Percentiles rank a stretch among this genome's conserved stretches.
phyloP scores from a whole-genome alignment of 192 early-diverging fungal species.

The Lunasporangiospora selenospora region DNA sequence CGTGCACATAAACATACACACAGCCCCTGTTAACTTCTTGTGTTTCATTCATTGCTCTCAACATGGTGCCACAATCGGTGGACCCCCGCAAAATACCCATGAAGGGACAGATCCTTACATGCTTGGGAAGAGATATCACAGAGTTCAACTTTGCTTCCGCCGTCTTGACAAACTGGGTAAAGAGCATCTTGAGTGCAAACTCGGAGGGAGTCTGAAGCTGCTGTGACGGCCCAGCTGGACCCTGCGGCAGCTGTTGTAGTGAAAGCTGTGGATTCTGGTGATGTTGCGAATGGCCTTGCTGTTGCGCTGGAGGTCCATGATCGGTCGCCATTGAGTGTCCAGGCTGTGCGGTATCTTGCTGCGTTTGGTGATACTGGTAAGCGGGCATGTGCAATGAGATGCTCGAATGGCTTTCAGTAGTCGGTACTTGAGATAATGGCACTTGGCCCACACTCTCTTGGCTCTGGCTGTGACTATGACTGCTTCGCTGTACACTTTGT shows the following conservation, averaged over 20 bases:
- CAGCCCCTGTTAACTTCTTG: neutral
- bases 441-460: constrained; percentile 39
- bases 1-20: neutral
- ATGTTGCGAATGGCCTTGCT: no score
- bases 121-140: constrained; percentile 42
- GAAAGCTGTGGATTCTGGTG: neutral
- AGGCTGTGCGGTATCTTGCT: constrained; percentile 28
- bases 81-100: neutral
- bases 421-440: no score
- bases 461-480: constrained; percentile 41
- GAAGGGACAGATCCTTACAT: neutral
- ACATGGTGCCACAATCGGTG: neutral
- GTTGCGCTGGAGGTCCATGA: no score
- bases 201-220: constrained; percentile 58
- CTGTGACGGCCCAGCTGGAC: constrained; percentile 9
- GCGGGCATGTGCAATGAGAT: constrained; percentile 7
- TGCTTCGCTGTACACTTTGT: constrained; percentile 12
- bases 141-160: constrained; percentile 62
- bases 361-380: constrained; percentile 25
- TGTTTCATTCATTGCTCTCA: neutral
- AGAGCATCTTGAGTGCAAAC: constrained; percentile 62
- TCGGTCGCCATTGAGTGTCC: no score
- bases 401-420: no score
- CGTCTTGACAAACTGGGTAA: constrained; percentile 63
- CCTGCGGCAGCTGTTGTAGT: constrained; percentile 11